Evolutionary conservation across 2,329 filamentous ascomycete genomes (phyloP).

Genomic region (Metarhizium robertsii): DNA sequence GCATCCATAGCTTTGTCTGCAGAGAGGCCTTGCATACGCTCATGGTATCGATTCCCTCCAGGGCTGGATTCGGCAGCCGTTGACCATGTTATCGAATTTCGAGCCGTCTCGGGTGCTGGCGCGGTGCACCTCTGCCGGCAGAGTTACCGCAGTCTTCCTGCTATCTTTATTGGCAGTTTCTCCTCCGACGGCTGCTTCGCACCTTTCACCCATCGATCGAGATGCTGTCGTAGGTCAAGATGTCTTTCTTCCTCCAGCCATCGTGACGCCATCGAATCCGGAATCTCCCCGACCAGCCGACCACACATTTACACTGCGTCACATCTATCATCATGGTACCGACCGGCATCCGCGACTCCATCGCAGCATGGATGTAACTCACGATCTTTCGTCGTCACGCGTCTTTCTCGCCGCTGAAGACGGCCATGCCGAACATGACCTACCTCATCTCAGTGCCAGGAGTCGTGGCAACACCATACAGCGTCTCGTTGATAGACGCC

Average conservation of each 20-base stretch:
- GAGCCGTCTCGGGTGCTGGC: background rate
- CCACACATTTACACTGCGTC: conserved; percentile 62
- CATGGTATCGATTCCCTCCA: conserved; percentile 1
- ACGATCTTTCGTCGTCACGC: conserved; percentile 32
- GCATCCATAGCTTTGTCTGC: background rate
- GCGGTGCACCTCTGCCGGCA: conserved; percentile 47
- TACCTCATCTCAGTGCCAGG: conserved; percentile 47
- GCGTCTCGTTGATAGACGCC: conserved; percentile 68
- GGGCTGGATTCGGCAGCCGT: conserved; percentile 4
- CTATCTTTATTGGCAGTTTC: conserved; percentile 58
- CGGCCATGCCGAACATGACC: conserved; percentile 38
- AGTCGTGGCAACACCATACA: conserved; percentile 65
- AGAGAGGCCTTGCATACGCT: background rate
- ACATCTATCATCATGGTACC: conserved; percentile 88
- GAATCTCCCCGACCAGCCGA: conserved; percentile 40
- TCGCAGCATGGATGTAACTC: conserved; percentile 59
- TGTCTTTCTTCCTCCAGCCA: conserved; percentile 30
- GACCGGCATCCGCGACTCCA: conserved; percentile 70
- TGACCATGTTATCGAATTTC: conserved; percentile 1
- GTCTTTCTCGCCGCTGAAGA: conserved; percentile 57
- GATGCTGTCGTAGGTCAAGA: conserved; percentile 29
- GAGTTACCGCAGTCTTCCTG: conserved; percentile 53
- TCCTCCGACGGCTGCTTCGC: conserved; percentile 26
- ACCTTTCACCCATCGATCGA: conserved; percentile 16
- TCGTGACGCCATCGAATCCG: conserved; percentile 28